Evolutionary conservation across 805 yeast species (phyloP), one percentile per base, ranked within the genome.

Genomic region (Lipomyces kockii): DNA sequence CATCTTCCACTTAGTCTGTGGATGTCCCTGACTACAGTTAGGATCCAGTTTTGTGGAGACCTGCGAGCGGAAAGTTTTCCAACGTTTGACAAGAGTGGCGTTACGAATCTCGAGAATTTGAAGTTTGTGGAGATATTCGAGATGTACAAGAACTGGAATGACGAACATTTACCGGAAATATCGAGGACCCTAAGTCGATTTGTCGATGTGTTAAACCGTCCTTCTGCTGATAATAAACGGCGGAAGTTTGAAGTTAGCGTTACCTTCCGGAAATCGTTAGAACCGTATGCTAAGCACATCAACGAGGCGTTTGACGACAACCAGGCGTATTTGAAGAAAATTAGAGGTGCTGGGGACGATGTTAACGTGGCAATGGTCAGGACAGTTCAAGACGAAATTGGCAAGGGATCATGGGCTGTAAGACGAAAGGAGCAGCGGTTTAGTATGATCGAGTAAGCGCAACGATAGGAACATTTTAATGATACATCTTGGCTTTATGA

Each of bases 241-340:
- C 11, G 53, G 34, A 49, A 52, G 8, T 64, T 64, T 20, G 60
- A 58, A 5, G 63, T 54, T 2, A 35, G 58, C 17, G 54, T 64
- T 25, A 14, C 39, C 12, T 57, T 59, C 8, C 63, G 63, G 11
- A 63, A 52, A 27, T 20, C 55, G 22, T 32, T n/a, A 25, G 66
- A 64, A 27, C 66, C 63, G 7, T 56, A 59, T n/a, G 66, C 66
- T 12, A 60, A 64, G 35, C 29, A 54, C 12, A 53, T 64, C 34
- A 57, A 64, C 27, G 66, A 64, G n/a, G 61, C 61, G 17, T 58
- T 58, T 43, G 37, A 49, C 55, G 55, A 43, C 11, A 29, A 43
- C 52, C 34, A 25, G 35, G 25, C 20, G 49, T 43, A 29, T 54
- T 8, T 17, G 37, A 54, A 54, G 57, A 54, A 34, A 29, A 7